phyloP scores from a whole-genome alignment of 2,329 filamentous ascomycete species.

The Sarocladium brachiariae region DNA sequence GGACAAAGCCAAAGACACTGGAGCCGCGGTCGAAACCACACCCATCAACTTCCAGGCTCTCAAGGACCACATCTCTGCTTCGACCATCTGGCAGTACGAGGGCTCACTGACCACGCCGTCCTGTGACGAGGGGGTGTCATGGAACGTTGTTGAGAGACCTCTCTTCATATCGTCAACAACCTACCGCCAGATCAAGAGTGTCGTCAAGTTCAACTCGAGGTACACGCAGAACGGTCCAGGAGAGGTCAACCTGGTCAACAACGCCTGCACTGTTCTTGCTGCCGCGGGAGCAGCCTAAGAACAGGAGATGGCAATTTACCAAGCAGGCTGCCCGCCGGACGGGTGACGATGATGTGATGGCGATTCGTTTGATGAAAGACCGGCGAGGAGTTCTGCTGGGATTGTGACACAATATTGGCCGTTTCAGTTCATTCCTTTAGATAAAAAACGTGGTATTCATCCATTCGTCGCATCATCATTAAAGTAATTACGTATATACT shows the following conservation, averaged over 20 bases:
- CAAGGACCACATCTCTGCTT: slow-evolving; percentile 24
- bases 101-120: slow-evolving; percentile 54
- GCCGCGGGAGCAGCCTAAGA: neutral
- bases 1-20: slow-evolving; percentile 28
- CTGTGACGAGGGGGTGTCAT: slow-evolving; percentile 47
- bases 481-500: neutral
- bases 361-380: neutral
- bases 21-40: slow-evolving; percentile 22
- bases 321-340: slow-evolving; percentile 2
- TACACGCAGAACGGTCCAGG: slow-evolving; percentile 43
- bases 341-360: slow-evolving; percentile 1
- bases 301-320: too few species aligned
- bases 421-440: neutral
- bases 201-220: slow-evolving; percentile 47
- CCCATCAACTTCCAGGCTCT: slow-evolving; percentile 34
- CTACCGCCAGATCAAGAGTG: slow-evolving; percentile 41
- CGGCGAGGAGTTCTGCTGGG: neutral
- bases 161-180: slow-evolving; percentile 38
- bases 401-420: neutral
- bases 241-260: slow-evolving; percentile 32
- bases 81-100: slow-evolving; percentile 40
- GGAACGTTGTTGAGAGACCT: slow-evolving; percentile 41
- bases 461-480: slow-evolving; percentile 2
- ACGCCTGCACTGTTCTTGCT: slow-evolving; percentile 10
- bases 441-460: neutral